Evolutionary conservation across 257 asterid genomes (phyloP).

Genomic region (Nicotiana paniculata): DNA sequence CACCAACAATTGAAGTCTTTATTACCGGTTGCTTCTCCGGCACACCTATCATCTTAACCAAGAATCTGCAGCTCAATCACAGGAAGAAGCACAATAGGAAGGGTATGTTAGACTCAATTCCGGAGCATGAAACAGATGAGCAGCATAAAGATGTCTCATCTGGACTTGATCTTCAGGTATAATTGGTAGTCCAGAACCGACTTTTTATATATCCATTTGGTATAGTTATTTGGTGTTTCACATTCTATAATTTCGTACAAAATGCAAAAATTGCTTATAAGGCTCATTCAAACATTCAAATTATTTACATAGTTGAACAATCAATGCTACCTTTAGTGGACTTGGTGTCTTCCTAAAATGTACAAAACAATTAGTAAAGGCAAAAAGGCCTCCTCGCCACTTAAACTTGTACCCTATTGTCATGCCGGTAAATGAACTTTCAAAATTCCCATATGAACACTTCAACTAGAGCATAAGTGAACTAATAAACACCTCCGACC

Average conservation of each 20-base stretch:
- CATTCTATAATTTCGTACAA: neutral
- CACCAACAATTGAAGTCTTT: conserved; percentile 75
- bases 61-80: conserved; percentile 55
- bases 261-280: neutral
- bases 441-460: too few species aligned
- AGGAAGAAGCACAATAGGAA: conserved; percentile 57
- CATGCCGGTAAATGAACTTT: too few species aligned
- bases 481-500: too few species aligned
- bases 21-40: conserved; percentile 81
- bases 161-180: conserved; percentile 62
- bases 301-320: neutral
- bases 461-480: too few species aligned
- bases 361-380: neutral
- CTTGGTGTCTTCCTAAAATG: neutral
- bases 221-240: neutral
- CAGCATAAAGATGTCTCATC: conserved; percentile 37
- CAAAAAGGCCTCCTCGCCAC: too few species aligned
- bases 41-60: conserved; percentile 66
- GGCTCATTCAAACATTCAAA: neutral
- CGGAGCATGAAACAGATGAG: conserved; percentile 48
- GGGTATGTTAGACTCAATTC: conserved; percentile 57
- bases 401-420: too few species aligned
- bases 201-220: neutral
- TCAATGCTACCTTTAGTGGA: neutral
- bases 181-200: neutral